These are phyloP conservation scores for Curvularia spicifera DNA, from an alignment of 2,329 filamentous ascomycete species.

Conservation along the genomic window DNA sequence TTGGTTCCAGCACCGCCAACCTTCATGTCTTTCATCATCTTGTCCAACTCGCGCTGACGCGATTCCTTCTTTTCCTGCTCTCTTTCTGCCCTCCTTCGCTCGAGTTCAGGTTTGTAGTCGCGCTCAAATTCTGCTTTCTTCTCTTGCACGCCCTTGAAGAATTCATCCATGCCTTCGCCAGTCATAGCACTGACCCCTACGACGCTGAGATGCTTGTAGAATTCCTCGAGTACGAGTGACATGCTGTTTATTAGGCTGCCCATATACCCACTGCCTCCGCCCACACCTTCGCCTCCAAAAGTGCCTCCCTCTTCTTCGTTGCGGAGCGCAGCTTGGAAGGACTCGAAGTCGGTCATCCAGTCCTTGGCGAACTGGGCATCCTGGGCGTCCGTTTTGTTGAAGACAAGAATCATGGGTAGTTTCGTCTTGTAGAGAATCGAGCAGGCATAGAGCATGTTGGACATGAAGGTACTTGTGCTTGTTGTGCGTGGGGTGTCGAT, in stretches of 20 bases:
- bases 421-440: constrained; percentile 99
- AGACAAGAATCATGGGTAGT: constrained; percentile 96
- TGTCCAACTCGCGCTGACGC: constrained; percentile 82
- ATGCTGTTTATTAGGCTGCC: constrained; percentile 93
- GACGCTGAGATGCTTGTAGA: constrained; percentile 91
- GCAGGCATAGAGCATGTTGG: constrained; percentile 99
- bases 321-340: constrained; percentile 85
- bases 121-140: constrained; percentile 88
- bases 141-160: constrained; percentile 85
- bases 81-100: constrained; percentile 75
- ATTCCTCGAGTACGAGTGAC: constrained; percentile 96
- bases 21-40: constrained; percentile 93
- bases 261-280: constrained; percentile 89
- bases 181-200: constrained; percentile 94
- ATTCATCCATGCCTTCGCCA: constrained; percentile 88
- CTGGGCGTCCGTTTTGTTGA: constrained; percentile 98
- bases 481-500: constrained; percentile 95
- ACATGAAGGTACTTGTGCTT: constrained; percentile 98
- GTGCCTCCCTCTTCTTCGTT: constrained; percentile 79
- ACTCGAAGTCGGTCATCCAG: constrained; percentile 99
- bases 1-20: constrained; percentile 52
- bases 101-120: constrained; percentile 92
- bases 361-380: constrained; percentile 91
- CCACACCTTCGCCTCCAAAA: constrained; percentile 75
- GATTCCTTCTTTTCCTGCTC: constrained; percentile 74